phyloP scores from a whole-genome alignment of 2,329 filamentous ascomycete genomes.

The Albophoma yamanashiensis region DNA sequence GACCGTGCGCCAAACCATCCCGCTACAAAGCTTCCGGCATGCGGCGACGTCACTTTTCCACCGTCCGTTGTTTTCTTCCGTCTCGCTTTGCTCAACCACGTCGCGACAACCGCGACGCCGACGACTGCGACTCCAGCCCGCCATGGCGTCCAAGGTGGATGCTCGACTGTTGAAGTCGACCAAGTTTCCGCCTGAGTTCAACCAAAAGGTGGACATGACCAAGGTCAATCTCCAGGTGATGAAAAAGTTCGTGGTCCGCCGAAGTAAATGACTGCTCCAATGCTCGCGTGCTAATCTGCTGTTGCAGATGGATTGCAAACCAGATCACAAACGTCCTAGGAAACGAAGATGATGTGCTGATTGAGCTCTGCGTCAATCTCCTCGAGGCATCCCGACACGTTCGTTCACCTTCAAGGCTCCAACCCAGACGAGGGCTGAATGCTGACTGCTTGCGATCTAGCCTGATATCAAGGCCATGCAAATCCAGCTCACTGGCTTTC shows the following conservation, averaged over 20 bases:
- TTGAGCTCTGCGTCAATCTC: conserved; percentile 65
- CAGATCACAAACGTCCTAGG: conserved; percentile 80
- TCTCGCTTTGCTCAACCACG: not conserved
- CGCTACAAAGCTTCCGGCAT: not conserved
- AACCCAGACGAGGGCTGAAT: conserved; percentile 1
- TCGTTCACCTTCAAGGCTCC: conserved; percentile 5
- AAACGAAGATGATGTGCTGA: conserved; percentile 92
- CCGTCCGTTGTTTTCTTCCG: not conserved
- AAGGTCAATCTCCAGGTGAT: conserved; percentile 97
- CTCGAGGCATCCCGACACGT: conserved; percentile 70
- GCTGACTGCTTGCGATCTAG: conserved; percentile 34
- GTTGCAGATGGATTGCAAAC: conserved; percentile 76
- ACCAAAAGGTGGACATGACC: conserved; percentile 88
- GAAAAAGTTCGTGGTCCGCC: conserved; percentile 62
- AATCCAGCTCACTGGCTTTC: conserved; percentile 87
- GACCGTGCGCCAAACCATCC: not conserved
- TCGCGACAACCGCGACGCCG: not conserved
- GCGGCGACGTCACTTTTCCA: conserved; percentile 20
- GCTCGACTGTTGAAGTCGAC: conserved; percentile 82
- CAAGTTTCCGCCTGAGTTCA: conserved; percentile 90
- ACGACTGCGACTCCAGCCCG: conserved; percentile 10
- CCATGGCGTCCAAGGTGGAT: conserved; percentile 77
- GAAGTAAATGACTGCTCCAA: not conserved
- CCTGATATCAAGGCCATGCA: conserved; percentile 94
- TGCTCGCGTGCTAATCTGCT: conserved; percentile 8